Percentiles rank a stretch among this genome's conserved stretches.
These are phyloP conservation scores for Verticillium nubilum DNA, from an alignment of 2,329 filamentous ascomycete genomes.

Conservation along the genomic window DNA sequence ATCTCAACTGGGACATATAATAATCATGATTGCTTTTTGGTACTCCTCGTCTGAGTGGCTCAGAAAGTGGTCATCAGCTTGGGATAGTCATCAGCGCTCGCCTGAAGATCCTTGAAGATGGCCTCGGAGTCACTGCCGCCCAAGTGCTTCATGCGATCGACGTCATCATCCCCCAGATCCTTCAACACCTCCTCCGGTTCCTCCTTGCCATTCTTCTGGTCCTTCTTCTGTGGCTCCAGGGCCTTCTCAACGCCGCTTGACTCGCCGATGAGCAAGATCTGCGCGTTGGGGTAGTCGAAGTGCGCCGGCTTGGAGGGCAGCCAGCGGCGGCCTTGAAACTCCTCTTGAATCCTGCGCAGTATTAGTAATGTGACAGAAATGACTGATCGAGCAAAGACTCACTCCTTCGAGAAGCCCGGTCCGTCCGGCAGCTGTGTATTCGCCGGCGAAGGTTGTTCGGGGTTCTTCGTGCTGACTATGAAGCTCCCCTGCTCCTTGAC, in stretches of 20 bases:
- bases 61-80: conserved; percentile 54
- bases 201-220: conserved; percentile 54
- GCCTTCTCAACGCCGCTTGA: conserved; percentile 51
- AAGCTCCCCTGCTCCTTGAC: conserved; percentile 69
- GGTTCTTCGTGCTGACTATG: conserved; percentile 76
- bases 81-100: conserved; percentile 54
- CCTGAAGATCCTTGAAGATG: conserved; percentile 42
- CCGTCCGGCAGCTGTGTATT: conserved; percentile 57
- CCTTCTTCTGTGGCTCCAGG: conserved; percentile 46
- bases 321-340: conserved; percentile 72
- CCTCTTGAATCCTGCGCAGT: conserved; percentile 53
- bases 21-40: no score
- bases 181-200: conserved; percentile 67
- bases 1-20: no score
- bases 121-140: conserved; percentile 37
- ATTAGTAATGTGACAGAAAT: neutral
- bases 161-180: conserved; percentile 70
- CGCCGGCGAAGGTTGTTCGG: conserved; percentile 60
- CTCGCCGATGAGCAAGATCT: conserved; percentile 76
- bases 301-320: conserved; percentile 66
- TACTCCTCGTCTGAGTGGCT: no score
- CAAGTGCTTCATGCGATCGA: conserved; percentile 55
- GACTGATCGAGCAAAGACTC: conserved; percentile 21
- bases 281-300: conserved; percentile 67
- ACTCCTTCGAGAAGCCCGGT: conserved; percentile 68